Percentiles rank a stretch among this genome's conserved stretches.
Evolutionary conservation across 1,284 basidiomycete genomes (phyloP).

Genomic region (Hypsizygus ulmarius): DNA sequence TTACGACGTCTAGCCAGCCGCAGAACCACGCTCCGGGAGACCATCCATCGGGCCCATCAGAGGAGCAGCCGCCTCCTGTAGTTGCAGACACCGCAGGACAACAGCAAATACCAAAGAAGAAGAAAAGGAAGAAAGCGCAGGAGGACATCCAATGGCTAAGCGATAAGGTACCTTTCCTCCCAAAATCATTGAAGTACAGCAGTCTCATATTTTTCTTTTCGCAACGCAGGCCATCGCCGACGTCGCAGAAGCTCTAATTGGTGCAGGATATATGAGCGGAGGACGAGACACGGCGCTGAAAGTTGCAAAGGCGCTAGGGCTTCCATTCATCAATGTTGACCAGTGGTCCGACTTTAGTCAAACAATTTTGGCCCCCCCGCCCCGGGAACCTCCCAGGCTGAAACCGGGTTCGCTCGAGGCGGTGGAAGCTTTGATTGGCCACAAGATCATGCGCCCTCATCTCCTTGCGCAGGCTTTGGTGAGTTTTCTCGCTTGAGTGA

Average conservation of each 20-base stretch:
- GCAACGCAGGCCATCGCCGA: conserved; percentile 68
- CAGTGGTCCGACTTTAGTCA: conserved; percentile 69
- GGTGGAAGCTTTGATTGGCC: conserved; percentile 63
- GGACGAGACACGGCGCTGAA: conserved; percentile 63
- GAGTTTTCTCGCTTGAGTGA: conserved; percentile 20
- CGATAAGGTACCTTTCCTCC: conserved; percentile 57
- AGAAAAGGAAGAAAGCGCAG: conserved; percentile 36
- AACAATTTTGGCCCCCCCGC: conserved; percentile 42
- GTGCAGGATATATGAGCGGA: conserved; percentile 71
- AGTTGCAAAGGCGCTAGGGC: conserved; percentile 57
- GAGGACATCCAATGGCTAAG: conserved; percentile 56
- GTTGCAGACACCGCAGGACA: conserved; percentile 7
- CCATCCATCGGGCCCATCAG: background rate
- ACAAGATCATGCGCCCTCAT: conserved; percentile 55
- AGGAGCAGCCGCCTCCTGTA: background rate
- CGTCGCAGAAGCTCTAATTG: conserved; percentile 78
- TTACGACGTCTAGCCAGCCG: conserved; percentile 18
- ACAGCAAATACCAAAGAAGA: conserved; percentile 26
- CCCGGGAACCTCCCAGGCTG: conserved; percentile 41
- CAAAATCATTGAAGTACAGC: background rate
- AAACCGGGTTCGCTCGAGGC: conserved; percentile 45
- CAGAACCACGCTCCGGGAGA: background rate
- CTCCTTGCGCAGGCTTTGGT: conserved; percentile 74
- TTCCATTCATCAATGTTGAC: conserved; percentile 59
- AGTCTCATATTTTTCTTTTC: background rate